phyloP scores from a whole-genome alignment of 1,284 basidiomycete genomes.

The Rhodotorula sp. region DNA sequence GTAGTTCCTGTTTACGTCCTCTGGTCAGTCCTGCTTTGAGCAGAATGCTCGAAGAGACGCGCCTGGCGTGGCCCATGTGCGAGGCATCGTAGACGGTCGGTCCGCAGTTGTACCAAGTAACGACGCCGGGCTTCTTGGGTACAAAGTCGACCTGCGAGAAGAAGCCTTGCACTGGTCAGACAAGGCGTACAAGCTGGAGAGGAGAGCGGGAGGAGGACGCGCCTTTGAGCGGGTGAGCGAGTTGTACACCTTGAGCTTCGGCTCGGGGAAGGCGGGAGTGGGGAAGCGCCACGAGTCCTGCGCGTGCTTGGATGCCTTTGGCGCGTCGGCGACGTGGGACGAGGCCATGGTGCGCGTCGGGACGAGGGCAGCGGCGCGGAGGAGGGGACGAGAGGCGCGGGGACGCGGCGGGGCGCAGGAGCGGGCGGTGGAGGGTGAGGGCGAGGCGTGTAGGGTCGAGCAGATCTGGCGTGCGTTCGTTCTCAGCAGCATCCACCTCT shows the following conservation, averaged over 20 bases:
- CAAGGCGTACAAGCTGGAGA: background rate
- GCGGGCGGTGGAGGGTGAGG: background rate
- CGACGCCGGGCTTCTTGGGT: slow-evolving; percentile 73
- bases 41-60: slow-evolving; percentile 40
- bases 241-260: slow-evolving; percentile 81
- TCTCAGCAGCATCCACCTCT: background rate
- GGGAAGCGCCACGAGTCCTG: slow-evolving; percentile 50
- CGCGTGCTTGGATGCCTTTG: background rate
- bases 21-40: too few relatives aligned
- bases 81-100: slow-evolving; percentile 99
- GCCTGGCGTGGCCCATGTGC: slow-evolving; percentile 99
- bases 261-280: slow-evolving; percentile 47
- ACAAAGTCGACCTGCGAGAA: slow-evolving; percentile 72
- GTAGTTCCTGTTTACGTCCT: slow-evolving; percentile 75
- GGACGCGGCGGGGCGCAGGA: background rate
- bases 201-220: slow-evolving; percentile 34
- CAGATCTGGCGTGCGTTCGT: background rate
- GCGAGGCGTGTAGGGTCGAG: background rate
- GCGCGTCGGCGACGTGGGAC: background rate
- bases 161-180: background rate
- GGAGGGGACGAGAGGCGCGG: background rate
- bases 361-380: background rate
- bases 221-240: slow-evolving; percentile 91
- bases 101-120: slow-evolving; percentile 79
- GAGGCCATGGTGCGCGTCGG: slow-evolving; percentile 10